phyloP scores from a whole-genome alignment of 164 flowering plant genomes.

The Chimonanthus salicifolius region DNA sequence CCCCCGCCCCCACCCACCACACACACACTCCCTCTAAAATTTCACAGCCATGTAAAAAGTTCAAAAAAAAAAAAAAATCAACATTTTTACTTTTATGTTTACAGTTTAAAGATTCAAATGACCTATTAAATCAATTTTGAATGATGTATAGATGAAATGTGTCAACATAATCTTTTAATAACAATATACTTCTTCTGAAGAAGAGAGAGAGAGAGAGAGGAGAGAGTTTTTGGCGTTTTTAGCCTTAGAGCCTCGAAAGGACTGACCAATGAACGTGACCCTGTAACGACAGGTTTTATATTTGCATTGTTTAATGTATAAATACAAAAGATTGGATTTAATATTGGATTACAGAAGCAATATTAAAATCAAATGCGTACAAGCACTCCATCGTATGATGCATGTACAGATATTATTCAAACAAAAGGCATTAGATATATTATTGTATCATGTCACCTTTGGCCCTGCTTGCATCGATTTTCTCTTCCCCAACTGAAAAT shows the following conservation, averaged over 20 bases:
- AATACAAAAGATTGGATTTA: neutral
- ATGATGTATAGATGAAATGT: too few species aligned
- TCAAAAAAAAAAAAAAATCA: too few species aligned
- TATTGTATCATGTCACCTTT: neutral
- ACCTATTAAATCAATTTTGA: too few species aligned
- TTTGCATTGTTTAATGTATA: neutral
- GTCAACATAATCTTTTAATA: too few species aligned
- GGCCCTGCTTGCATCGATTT: too few species aligned
- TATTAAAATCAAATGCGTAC: neutral
- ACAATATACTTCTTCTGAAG: neutral
- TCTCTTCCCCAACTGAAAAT: neutral
- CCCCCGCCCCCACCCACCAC: too few species aligned
- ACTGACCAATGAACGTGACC: slow-evolving; percentile 1
- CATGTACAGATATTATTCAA: neutral
- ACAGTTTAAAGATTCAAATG: too few species aligned
- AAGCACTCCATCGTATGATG: neutral
- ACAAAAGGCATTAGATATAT: neutral
- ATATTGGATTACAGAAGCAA: too few species aligned
- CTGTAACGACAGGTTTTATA: slow-evolving; percentile 1
- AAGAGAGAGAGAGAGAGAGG: neutral
- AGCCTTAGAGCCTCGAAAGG: neutral
- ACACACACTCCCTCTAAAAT: too few species aligned
- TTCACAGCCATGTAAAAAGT: too few species aligned
- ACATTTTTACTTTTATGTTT: too few species aligned
- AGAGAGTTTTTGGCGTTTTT: neutral